phyloP scores from a whole-genome alignment of 2,329 filamentous ascomycete genomes.

The Neofusicoccum sp. region DNA sequence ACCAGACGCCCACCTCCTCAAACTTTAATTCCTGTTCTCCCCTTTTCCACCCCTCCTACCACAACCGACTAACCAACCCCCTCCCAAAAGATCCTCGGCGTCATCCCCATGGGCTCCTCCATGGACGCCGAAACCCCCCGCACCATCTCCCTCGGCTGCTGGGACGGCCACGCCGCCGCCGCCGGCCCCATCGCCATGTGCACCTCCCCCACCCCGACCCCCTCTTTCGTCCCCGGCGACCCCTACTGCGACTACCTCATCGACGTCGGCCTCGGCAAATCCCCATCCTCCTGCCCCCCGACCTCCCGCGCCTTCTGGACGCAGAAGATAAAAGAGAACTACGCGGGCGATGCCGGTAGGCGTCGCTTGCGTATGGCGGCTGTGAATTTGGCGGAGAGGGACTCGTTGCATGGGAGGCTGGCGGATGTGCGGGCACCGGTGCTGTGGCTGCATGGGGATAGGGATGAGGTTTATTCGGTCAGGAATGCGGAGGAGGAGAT shows the following conservation, averaged over 20 bases:
- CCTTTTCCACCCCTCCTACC: no score
- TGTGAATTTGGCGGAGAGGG: constrained; percentile 49
- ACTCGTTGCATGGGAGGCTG: constrained; percentile 47
- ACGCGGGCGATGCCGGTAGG: constrained; percentile 51
- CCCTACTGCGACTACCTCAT: constrained; percentile 48
- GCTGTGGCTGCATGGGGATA: constrained; percentile 47
- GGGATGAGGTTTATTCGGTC: constrained; percentile 43
- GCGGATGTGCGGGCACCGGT: constrained; percentile 52
- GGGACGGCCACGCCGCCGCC: constrained; percentile 39
- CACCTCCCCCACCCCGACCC: constrained; percentile 39
- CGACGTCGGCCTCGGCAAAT: constrained; percentile 47
- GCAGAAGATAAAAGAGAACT: constrained; percentile 45
- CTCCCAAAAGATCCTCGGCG: constrained; percentile 48
- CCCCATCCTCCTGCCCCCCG: constrained; percentile 33
- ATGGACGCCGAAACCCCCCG: constrained; percentile 50
- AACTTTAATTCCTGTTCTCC: no score
- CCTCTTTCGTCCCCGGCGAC: constrained; percentile 43
- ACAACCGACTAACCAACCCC: neutral
- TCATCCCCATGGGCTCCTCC: constrained; percentile 53
- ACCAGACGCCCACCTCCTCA: no score
- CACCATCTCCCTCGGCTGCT: constrained; percentile 48
- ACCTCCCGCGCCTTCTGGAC: constrained; percentile 46
- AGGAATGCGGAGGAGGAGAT: constrained; percentile 49
- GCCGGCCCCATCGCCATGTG: constrained; percentile 33
- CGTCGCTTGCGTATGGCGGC: constrained; percentile 49